Evolutionary conservation across 345 rosid species (phyloP).

Genomic region (Rhodomyrtus tomentosa): DNA sequence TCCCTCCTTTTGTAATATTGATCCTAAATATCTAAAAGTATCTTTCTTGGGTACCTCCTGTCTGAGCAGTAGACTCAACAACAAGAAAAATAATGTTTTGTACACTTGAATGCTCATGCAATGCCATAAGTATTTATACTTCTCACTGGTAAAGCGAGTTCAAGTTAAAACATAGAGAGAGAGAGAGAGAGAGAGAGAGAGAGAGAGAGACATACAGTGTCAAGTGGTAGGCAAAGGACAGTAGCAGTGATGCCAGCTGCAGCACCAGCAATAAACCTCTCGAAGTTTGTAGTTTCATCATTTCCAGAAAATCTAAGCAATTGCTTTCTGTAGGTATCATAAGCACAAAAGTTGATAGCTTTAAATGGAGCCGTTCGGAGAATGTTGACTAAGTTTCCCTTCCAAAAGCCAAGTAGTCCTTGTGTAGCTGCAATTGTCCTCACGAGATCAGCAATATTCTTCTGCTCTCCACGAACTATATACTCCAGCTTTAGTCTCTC

Average conservation of each 20-base stretch:
- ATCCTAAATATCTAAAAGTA: too few species aligned
- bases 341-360: slow-evolving; percentile 84
- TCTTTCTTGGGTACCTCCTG: too few species aligned
- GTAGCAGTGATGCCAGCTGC: slow-evolving; percentile 92
- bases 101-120: background rate
- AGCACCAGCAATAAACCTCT: slow-evolving; percentile 95
- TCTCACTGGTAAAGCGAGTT: background rate
- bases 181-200: background rate
- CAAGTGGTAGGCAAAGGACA: slow-evolving; percentile 84
- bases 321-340: slow-evolving; percentile 71
- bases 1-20: too few species aligned
- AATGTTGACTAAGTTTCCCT: slow-evolving; percentile 82
- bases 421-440: slow-evolving; percentile 46
- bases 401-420: slow-evolving; percentile 90
- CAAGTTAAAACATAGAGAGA: background rate
- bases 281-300: slow-evolving; percentile 68
- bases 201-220: slow-evolving; percentile 52
- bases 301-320: slow-evolving; percentile 48
- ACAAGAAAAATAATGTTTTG: background rate
- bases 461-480: slow-evolving; percentile 70
- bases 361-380: slow-evolving; percentile 94
- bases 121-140: background rate
- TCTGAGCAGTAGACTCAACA: background rate
- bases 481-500: slow-evolving; percentile 92
- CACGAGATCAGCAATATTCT: slow-evolving; percentile 44